phyloP scores from a whole-genome alignment of 2,329 filamentous ascomycete genomes.

The Colletotrichum viniferum region DNA sequence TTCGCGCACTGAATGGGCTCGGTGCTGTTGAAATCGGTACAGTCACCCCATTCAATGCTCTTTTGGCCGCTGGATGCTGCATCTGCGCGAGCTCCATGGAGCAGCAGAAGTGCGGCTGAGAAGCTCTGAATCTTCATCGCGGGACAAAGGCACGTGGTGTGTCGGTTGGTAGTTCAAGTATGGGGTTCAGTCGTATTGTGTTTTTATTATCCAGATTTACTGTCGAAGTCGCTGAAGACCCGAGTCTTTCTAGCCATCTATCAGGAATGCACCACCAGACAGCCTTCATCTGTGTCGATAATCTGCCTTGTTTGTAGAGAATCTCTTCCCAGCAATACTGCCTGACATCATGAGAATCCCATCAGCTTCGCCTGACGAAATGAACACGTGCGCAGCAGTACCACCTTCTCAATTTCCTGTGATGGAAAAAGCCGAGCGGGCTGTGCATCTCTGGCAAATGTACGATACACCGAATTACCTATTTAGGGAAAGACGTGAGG shows the following conservation, averaged over 20 bases:
- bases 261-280: not conserved
- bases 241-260: not conserved
- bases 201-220: no score
- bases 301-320: not conserved
- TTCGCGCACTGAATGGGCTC: slow-evolving; percentile 36
- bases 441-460: not conserved
- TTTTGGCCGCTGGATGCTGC: not conserved
- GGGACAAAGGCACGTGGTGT: not conserved
- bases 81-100: not conserved
- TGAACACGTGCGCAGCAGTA: not conserved
- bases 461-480: not conserved
- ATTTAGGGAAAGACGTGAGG: not conserved
- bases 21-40: not conserved
- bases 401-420: rapidly evolving
- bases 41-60: not conserved
- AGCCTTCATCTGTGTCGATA: not conserved
- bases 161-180: not conserved
- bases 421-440: rapidly evolving
- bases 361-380: not conserved
- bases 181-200: rapidly evolving
- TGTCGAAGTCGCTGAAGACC: rapidly evolving
- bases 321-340: not conserved
- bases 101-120: rapidly evolving
- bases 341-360: not conserved
- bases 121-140: not conserved